phyloP scores from a whole-genome alignment of 2,329 filamentous ascomycete species.

The Colletotrichum acutatum region DNA sequence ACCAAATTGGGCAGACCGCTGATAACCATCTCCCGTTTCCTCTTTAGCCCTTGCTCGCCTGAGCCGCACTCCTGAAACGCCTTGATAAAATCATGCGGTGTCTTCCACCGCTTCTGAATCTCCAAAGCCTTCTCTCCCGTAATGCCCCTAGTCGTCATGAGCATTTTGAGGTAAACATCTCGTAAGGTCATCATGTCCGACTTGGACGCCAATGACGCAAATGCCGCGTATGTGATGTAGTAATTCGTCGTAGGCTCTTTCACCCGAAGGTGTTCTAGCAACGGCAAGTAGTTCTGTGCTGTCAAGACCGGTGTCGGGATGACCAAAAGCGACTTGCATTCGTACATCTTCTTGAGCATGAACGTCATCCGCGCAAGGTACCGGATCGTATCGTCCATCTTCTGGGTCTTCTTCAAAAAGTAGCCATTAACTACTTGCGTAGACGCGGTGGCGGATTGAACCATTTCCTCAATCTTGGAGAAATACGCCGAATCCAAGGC shows the following conservation, averaged over 20 bases:
- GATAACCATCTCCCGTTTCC: constrained; percentile 70
- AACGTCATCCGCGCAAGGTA: constrained; percentile 80
- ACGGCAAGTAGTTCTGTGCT: constrained; percentile 71
- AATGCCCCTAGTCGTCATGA: constrained; percentile 82
- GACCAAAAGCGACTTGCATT: constrained; percentile 65
- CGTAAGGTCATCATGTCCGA: constrained; percentile 78
- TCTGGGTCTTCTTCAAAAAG: constrained; percentile 80
- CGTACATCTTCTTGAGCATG: constrained; percentile 74
- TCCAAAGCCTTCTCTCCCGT: constrained; percentile 83
- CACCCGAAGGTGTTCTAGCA: constrained; percentile 68
- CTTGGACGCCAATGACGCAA: constrained; percentile 79
- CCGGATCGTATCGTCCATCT: constrained; percentile 80
- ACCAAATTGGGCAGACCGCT: constrained; percentile 67
- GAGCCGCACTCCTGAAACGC: constrained; percentile 70
- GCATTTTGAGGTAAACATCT: constrained; percentile 85
- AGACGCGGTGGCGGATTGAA: constrained; percentile 79
- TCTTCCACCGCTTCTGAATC: constrained; percentile 83
- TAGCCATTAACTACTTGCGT: constrained; percentile 84
- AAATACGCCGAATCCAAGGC: constrained; percentile 65
- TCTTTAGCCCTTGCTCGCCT: constrained; percentile 62
- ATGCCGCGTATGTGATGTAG: constrained; percentile 76
- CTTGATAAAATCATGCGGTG: constrained; percentile 76
- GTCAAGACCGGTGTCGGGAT: constrained; percentile 75
- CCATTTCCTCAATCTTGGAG: constrained; percentile 71
- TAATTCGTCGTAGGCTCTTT: constrained; percentile 62